A percentile compares a stretch with the other conserved stretches of the same genome.
Conservation (phyloP, 2,329 filamentous ascomycete genomes). For the Verticillium zaregamsianum region DNA sequence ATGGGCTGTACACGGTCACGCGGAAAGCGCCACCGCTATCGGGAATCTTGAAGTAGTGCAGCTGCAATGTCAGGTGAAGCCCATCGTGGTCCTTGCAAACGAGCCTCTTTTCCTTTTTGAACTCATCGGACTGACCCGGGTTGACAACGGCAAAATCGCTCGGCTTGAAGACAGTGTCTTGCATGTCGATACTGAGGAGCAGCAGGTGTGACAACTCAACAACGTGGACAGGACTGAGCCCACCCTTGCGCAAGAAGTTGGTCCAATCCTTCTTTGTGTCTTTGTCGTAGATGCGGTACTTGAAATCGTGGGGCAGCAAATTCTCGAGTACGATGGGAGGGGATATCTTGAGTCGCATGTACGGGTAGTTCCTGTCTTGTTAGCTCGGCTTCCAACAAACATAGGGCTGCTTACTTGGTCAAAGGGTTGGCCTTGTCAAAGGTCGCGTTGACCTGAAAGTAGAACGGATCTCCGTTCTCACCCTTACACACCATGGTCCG, state of each 20-base stretch:
- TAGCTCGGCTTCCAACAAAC: neutral
- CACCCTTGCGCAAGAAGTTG: conserved; percentile 94
- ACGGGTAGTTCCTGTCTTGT: conserved; percentile 68
- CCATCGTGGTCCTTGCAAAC: conserved; percentile 82
- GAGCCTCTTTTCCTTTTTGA: conserved; percentile 74
- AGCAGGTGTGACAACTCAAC: conserved; percentile 93
- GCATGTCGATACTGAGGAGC: conserved; percentile 90
- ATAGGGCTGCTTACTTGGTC: conserved; percentile 50
- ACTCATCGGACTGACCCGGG: conserved; percentile 80
- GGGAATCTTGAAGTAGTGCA: conserved; percentile 88
- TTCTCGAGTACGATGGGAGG: conserved; percentile 95
- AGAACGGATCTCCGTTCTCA: conserved; percentile 85
- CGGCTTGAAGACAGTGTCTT: conserved; percentile 89
- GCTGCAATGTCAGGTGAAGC: conserved; percentile 71
- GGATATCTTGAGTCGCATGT: conserved; percentile 89
- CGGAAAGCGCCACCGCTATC: conserved; percentile 94
- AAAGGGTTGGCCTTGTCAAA: conserved; percentile 82
- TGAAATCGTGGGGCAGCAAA: conserved; percentile 94
- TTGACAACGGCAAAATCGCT: conserved; percentile 99
- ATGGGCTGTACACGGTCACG: conserved; percentile 91
- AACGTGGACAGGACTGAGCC: conserved; percentile 94
- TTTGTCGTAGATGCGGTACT: conserved; percentile 98
- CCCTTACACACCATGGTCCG: conserved; percentile 85
- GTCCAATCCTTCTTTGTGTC: conserved; percentile 99
- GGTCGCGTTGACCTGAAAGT: conserved; percentile 89